Evolutionary conservation across 257 asterid species (phyloP), one percentile per base, ranked within the genome.

Genomic region (Schizonepeta tenuifolia): DNA sequence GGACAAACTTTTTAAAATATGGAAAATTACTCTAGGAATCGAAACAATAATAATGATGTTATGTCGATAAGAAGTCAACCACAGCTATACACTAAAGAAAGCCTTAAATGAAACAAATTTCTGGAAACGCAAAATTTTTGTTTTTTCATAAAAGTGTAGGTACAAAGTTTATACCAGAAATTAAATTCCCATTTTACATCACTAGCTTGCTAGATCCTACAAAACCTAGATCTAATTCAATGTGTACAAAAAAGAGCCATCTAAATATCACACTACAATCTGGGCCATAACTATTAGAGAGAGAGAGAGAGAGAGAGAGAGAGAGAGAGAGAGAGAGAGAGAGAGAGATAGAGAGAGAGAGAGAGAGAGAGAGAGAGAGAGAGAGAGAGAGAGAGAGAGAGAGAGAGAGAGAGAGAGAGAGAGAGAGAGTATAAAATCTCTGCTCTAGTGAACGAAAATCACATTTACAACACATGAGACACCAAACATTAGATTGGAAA

Each of bases 191-290:
- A 59, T 35, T 35, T 59, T 33, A 60, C 46, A 60, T n/a, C 68
- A 43, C n/a, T 66, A 12, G 63, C 67, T 13, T 59, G 49, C 77
- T 36, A 56, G 24, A 7, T 28, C 65, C 78, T 76, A 72, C 77
- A 70, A 73, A 76, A 81, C 51, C 58, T n/a, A n/a, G n/a, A 43
- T 46, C 78, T 69, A 54, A 56, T 21, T 21, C 17, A 33, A 81
- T 77, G 60, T 77, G 60, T 70, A 77, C 82, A 81, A 49, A 47
- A 81, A 49, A 47, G 9, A 56, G 54, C 50, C 70, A 66, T 59
- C 75, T 49, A 22, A 59, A n/a, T 53, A 49, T 70, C 35, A 33
- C n/a, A n/a, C n/a, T 50, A 51, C 78, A 82, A 56, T 50, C 35
- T 69, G 61, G 44, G 67, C 71, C 81, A 17, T 44, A 21, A 22